Conservation (phyloP, 306 rosid genomes). For the Castanospermum australe region DNA sequence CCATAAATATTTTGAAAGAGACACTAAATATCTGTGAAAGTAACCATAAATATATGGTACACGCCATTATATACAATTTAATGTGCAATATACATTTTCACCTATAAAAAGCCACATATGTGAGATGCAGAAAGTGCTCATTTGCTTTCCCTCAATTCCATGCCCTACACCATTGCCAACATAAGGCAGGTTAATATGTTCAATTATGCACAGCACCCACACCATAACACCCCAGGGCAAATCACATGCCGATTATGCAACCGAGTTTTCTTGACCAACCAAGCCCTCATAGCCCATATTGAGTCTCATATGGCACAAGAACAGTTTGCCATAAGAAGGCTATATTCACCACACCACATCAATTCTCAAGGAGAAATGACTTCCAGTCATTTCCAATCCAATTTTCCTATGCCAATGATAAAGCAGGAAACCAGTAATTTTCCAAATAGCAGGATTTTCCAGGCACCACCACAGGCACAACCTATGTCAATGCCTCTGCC, state of each 20-base stretch:
- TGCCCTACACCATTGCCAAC: background rate
- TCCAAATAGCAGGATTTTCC: background rate
- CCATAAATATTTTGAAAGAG: background rate
- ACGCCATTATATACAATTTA: background rate
- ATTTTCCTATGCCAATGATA: background rate
- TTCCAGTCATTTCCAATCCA: background rate
- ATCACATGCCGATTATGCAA: constrained; percentile 47
- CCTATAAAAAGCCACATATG: background rate
- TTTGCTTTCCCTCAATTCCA: background rate
- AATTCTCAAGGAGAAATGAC: background rate
- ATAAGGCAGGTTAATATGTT: too few relatives aligned
- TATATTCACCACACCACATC: background rate
- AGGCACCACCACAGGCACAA: background rate
- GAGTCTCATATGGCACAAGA: constrained; percentile 40
- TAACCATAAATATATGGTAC: background rate
- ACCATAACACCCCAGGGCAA: background rate
- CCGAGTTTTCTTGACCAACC: constrained; percentile 24
- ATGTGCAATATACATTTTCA: background rate
- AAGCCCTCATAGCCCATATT: constrained; percentile 42
- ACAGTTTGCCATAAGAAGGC: constrained; percentile 12
- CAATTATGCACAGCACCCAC: too few relatives aligned
- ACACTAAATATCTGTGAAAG: background rate
- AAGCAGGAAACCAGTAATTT: background rate
- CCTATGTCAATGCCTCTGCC: background rate
- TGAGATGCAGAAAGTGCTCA: too few relatives aligned